Evolutionary conservation across 2,329 filamentous ascomycete species (phyloP), one percentile per base, ranked within the genome.

Genomic region (Calonectria honghensis): DNA sequence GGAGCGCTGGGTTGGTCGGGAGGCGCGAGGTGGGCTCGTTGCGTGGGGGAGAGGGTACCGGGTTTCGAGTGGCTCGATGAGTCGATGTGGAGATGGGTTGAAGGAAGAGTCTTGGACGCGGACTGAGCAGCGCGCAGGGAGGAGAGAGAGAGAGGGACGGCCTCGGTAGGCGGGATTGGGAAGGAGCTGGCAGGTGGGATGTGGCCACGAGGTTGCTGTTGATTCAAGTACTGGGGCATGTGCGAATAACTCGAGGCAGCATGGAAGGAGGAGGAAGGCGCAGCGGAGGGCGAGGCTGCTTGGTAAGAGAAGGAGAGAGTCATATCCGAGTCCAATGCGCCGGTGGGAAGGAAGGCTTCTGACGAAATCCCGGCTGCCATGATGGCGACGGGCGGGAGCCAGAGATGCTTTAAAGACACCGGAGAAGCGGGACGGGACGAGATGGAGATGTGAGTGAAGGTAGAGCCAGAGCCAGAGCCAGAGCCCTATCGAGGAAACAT

Each of bases 321-420:
- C 70, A 71, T 59, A 65, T 80, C 78, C 63, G 73, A 61, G 52
- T 82, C 78, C 72, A 81, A 78, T 61, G 75, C 78, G 72, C 80
- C 80, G 57, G 80, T 78, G 54, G 80, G 80, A 75, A 82, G 70
- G 75, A 82, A 82, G 61, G 80, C 78, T 66, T 81, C 79, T 63
- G 80, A 74, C 32, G 77, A 78, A 57, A 82, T 68, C 51, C 78
- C 79, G 65, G 78, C 72, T 64, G 80, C 73, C 80, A 81, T 81
- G 70, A 76, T 79, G 75, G 72, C 75, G 75, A 68, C 75, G 72
- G 74, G 52, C 48, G 48, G 65, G 77, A n/a, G 48, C 27, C 24
- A 24, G 18, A 14, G 41, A 50, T 41, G 54, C 32, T 63, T 52
- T 63, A 59, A 39, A 35, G 48, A 16, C 4, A 27, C 27, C 6